Percentiles rank a stretch among this genome's conserved stretches.
Conservation (phyloP, 805 yeast genomes). For the Torulaspora maleeae region DNA sequence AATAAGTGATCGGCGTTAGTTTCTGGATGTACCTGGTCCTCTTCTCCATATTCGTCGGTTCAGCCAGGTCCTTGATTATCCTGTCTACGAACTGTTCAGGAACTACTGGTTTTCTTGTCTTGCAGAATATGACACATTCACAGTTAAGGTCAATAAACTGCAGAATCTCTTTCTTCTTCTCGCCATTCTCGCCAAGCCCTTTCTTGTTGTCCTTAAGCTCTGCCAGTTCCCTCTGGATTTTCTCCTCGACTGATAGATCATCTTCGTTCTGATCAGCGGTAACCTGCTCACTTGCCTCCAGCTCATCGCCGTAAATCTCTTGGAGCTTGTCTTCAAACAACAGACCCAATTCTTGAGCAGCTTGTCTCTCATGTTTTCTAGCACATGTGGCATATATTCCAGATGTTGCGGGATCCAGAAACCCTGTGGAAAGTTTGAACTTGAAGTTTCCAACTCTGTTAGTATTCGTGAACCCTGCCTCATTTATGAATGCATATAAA, state of each 20-base stretch:
- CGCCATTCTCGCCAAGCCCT: slow-evolving; percentile 35
- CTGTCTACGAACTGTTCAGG: slow-evolving; percentile 67
- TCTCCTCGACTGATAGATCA: slow-evolving; percentile 66
- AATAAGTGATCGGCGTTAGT: slow-evolving; percentile 70
- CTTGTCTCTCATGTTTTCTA: slow-evolving; percentile 70
- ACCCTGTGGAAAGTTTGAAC: slow-evolving; percentile 34
- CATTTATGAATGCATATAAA: background rate
- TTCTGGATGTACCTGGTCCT: slow-evolving; percentile 72
- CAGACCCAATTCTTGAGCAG: slow-evolving; percentile 65
- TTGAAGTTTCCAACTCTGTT: background rate
- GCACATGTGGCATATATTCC: slow-evolving; percentile 90
- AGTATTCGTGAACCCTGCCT: background rate
- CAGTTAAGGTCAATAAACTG: slow-evolving; percentile 62
- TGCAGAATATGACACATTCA: slow-evolving; percentile 81
- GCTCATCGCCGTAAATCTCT: slow-evolving; percentile 42
- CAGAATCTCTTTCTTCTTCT: slow-evolving; percentile 45
- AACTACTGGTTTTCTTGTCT: slow-evolving; percentile 70
- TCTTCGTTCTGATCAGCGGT: slow-evolving; percentile 31
- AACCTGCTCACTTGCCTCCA: slow-evolving; percentile 19
- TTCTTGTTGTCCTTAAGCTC: slow-evolving; percentile 44
- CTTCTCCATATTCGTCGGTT: slow-evolving; percentile 42
- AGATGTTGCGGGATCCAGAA: slow-evolving; percentile 73
- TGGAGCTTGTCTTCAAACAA: slow-evolving; percentile 53
- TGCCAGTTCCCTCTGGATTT: slow-evolving; percentile 64
- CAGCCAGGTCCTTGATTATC: slow-evolving; percentile 57